Evolutionary conservation across 176 grass and related monocot genomes (phyloP).

Genomic region (maize (Zea mays)): Zm-B73-REFERENCE-NAM-5.0 NC_050099.1:105286501-105287000

Average conservation of each 20-base stretch:
- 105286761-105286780: neutral
- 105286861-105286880: no score
- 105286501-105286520: no score
- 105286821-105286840: neutral
- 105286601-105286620: neutral
- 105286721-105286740: neutral
- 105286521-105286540: no score
- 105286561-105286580: neutral
- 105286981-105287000: no score
- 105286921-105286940: no score
- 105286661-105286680: neutral
- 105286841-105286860: slow-evolving; percentile 48
- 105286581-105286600: neutral
- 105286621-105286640: slow-evolving; percentile 16
- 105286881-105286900: no score
- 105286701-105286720: neutral
- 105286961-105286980: no score
- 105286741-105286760: neutral
- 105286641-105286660: neutral
- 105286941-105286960: no score
- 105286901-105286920: no score
- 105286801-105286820: neutral
- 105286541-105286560: neutral
- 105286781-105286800: neutral
- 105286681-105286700: neutral